Conservation (phyloP, 371 early-diverging fungal genomes). For the Mucor plumbeus region DNA sequence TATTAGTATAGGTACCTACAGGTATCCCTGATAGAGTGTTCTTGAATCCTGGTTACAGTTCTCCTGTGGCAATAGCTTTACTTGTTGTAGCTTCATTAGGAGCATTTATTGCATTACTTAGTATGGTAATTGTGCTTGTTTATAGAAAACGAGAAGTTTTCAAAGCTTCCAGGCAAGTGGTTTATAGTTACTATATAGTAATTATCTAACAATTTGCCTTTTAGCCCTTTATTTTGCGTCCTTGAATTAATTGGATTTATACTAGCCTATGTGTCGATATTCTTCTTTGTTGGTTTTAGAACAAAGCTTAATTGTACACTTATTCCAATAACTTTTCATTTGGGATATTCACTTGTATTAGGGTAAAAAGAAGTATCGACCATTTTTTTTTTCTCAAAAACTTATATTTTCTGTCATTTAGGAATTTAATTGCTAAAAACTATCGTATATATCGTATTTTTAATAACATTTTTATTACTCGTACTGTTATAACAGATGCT, state of each 20-base stretch:
- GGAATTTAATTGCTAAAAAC: conserved; percentile 61
- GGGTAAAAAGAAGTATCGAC: conserved; percentile 28
- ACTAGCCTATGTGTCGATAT: conserved; percentile 43
- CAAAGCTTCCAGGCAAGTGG: conserved; percentile 58
- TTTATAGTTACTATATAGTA: background rate
- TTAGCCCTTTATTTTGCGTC: conserved; percentile 59
- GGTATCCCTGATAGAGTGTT: conserved; percentile 32
- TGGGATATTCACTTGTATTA: conserved; percentile 47
- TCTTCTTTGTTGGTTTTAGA: conserved; percentile 39
- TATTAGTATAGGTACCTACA: conserved; percentile 36
- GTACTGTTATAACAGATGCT: conserved; percentile 55
- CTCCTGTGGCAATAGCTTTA: conserved; percentile 50
- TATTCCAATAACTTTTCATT: conserved; percentile 49
- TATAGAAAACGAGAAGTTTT: conserved; percentile 55
- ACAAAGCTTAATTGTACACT: conserved; percentile 42
- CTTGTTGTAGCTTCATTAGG: conserved; percentile 50
- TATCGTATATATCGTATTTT: conserved; percentile 65
- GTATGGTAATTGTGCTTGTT: conserved; percentile 42
- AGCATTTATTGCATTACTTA: conserved; percentile 37
- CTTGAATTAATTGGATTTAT: conserved; percentile 56
- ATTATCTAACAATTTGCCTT: background rate
- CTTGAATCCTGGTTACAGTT: conserved; percentile 46
- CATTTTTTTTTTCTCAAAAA: no score
- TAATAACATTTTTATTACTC: conserved; percentile 67
- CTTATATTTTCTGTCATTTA: conserved; percentile 6